phyloP scores from a whole-genome alignment of 2,329 filamentous ascomycete genomes.

The Penicillium sp. region DNA sequence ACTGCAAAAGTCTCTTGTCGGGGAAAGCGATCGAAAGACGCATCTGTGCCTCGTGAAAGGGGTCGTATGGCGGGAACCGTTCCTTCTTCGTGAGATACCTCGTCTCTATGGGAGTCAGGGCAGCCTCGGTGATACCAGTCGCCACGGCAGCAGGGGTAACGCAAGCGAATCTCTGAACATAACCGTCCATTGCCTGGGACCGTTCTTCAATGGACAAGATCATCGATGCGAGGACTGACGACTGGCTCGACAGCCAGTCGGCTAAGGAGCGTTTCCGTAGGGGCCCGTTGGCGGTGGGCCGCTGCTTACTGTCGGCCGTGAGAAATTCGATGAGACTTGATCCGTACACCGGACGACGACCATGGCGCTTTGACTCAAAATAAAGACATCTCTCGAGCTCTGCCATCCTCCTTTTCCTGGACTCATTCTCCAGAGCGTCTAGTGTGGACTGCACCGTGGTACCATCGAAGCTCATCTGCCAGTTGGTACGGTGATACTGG shows the following conservation, averaged over 20 bases:
- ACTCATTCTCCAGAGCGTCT: conserved; percentile 61
- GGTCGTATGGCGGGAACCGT: conserved; percentile 56
- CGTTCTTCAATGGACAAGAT: conserved; percentile 66
- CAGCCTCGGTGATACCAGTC: conserved; percentile 60
- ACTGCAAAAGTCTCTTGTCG: conserved; percentile 89
- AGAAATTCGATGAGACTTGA: conserved; percentile 67
- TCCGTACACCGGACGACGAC: conserved; percentile 73
- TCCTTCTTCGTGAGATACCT: conserved; percentile 38
- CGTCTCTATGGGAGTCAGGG: conserved; percentile 57
- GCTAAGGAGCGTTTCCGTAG: conserved; percentile 55
- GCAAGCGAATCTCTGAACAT: conserved; percentile 80
- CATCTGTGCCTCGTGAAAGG: conserved; percentile 89
- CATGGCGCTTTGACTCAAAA: conserved; percentile 69
- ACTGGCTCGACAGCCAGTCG: conserved; percentile 67
- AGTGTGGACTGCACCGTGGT: conserved; percentile 61
- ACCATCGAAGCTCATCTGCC: conserved; percentile 54
- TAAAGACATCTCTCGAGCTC: conserved; percentile 74
- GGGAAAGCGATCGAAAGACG: conserved; percentile 91
- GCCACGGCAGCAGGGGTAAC: conserved; percentile 83
- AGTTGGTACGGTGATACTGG: conserved; percentile 51
- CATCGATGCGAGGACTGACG: conserved; percentile 46
- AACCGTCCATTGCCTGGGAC: conserved; percentile 61
- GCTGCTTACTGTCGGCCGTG: conserved; percentile 53
- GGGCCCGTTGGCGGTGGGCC: conserved; percentile 55
- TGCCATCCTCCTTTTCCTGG: conserved; percentile 61